phyloP scores from a whole-genome alignment of 1,284 basidiomycete species.

The Fomes fomentarius region DNA sequence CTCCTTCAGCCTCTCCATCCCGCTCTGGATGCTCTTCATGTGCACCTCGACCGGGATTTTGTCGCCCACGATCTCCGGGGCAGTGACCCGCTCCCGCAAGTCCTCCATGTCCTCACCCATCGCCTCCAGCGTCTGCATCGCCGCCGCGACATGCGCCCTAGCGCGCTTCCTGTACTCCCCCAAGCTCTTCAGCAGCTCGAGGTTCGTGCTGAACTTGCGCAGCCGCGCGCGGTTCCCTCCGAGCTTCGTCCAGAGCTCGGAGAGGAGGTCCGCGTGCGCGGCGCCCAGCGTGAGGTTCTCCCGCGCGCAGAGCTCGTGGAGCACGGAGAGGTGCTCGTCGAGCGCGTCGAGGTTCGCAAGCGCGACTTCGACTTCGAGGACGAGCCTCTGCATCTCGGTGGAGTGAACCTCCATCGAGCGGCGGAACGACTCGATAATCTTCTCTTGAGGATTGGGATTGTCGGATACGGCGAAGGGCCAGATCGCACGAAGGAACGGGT shows the following conservation, averaged over 20 bases:
- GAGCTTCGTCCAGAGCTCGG: slow-evolving; percentile 66
- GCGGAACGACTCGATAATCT: slow-evolving; percentile 55
- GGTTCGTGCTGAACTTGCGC: slow-evolving; percentile 50
- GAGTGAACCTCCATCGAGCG: slow-evolving; percentile 65
- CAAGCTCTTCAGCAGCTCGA: slow-evolving; percentile 55
- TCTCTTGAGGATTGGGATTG: slow-evolving; percentile 42
- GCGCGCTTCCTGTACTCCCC: slow-evolving; percentile 61
- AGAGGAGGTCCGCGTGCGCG: slow-evolving; percentile 57
- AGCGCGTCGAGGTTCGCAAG: slow-evolving; percentile 57
- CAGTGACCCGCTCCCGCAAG: slow-evolving; percentile 65
- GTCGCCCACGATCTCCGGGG: slow-evolving; percentile 60
- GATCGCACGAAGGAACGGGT: slow-evolving; percentile 43
- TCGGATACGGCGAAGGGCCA: slow-evolving; percentile 45
- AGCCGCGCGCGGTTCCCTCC: slow-evolving; percentile 59
- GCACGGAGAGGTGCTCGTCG: slow-evolving; percentile 55
- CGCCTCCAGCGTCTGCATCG: slow-evolving; percentile 58
- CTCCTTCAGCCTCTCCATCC: slow-evolving; percentile 65
- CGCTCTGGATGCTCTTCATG: slow-evolving; percentile 65
- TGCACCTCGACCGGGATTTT: slow-evolving; percentile 71
- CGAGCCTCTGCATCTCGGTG: slow-evolving; percentile 52
- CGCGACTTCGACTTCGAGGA: slow-evolving; percentile 63
- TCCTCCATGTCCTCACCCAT: slow-evolving; percentile 77
- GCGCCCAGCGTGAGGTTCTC: slow-evolving; percentile 52
- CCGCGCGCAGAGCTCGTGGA: slow-evolving; percentile 60
- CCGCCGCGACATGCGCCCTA: slow-evolving; percentile 60